Percentiles rank a stretch among this genome's conserved stretches.
These are phyloP conservation scores for Lepidopterella palustris DNA, from an alignment of 495 filamentous ascomycete species.

Conservation along the genomic window DNA sequence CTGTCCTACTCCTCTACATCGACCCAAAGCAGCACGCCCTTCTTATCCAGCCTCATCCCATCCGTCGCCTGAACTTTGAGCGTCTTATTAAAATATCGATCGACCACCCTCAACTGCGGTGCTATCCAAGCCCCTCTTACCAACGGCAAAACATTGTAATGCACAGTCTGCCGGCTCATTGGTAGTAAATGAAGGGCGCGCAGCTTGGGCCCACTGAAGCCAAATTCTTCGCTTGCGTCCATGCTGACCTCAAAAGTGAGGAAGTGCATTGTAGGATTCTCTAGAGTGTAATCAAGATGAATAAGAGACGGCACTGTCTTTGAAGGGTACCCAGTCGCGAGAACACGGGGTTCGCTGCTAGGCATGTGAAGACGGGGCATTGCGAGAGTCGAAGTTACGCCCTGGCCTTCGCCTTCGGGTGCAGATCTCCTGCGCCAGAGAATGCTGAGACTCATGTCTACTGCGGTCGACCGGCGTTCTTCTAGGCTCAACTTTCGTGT, in stretches of 20 bases:
- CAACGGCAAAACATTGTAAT: conserved; percentile 58
- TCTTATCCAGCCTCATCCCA: conserved; percentile 22
- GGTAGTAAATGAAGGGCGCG: conserved; percentile 71
- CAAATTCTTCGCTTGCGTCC: conserved; percentile 89
- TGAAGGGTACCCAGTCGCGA: conserved; percentile 45
- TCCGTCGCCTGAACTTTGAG: conserved; percentile 23
- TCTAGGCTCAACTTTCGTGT: conserved; percentile 70
- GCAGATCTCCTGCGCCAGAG: conserved; percentile 58
- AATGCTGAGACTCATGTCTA: conserved; percentile 71
- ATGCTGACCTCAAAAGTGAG: conserved; percentile 85
- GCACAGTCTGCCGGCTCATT: conserved; percentile 60
- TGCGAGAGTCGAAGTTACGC: conserved; percentile 56
- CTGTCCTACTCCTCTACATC: background rate
- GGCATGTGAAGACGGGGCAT: conserved; percentile 74
- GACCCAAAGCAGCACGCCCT: conserved; percentile 24
- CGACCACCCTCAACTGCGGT: conserved; percentile 25
- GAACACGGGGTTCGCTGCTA: conserved; percentile 78
- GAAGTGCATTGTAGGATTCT: conserved; percentile 92
- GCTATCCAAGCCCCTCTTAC: conserved; percentile 27
- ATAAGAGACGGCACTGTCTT: conserved; percentile 40
- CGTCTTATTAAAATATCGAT: conserved; percentile 33
- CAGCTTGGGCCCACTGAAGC: conserved; percentile 83
- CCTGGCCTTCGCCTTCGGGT: conserved; percentile 30
- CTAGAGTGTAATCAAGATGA: conserved; percentile 63
- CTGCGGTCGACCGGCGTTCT: conserved; percentile 61